Base-by-base conservation (phyloP, 1,139 yeast species). In the Hyphopichia khmerensis region DNA sequence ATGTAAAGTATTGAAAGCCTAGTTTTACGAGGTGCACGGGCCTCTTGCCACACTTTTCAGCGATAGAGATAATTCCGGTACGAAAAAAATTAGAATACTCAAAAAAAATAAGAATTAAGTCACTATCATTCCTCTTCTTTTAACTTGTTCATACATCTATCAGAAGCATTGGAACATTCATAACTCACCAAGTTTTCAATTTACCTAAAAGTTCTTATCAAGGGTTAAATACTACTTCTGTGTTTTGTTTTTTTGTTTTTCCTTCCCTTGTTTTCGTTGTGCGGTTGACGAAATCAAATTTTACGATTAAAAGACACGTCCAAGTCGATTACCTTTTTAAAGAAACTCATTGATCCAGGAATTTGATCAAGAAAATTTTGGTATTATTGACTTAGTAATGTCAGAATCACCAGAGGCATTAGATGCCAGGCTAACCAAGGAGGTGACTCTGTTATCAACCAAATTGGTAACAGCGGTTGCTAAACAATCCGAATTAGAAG, bases 401-500 rank as follows among this genome's bases (percentile, higher is more conserved):
- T 17, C 40, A 6, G 57, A 53, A 26, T 8, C n/a, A 7, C n/a
- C 29, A 26, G 29, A 26, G 13, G 29, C 29, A 11, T 41, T 54
- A 15, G 60, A 62, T 32, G 63, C 55, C 21, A 62, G 84, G 40
- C 67, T 80, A 33, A 74, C 84, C 1, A 62, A 72, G 38, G 84
- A 81, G 59, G 79, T 81, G 42, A 70, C 84, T 3, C 65, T 75
- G 40, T 62, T 82, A 41, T 79, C 84, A 31, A 81, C 86, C 13
- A 79, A 77, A 56, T 64, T 81, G 42, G 79, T 82, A 38, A 82
- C 84, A 27, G 80, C 84, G 10, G 78, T 81, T 8, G 81, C 79
- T 48, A 78, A 73, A 47, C 85, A 77, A 59, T 77, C 79, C 50
- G 75, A 69, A 42, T 56, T 81, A 42, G 87, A 73, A 48, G 77